Evolutionary conservation across 1,284 basidiomycete species (phyloP), one percentile per base, ranked within the genome.

Genomic region (Boletus nobilissimus): DNA sequence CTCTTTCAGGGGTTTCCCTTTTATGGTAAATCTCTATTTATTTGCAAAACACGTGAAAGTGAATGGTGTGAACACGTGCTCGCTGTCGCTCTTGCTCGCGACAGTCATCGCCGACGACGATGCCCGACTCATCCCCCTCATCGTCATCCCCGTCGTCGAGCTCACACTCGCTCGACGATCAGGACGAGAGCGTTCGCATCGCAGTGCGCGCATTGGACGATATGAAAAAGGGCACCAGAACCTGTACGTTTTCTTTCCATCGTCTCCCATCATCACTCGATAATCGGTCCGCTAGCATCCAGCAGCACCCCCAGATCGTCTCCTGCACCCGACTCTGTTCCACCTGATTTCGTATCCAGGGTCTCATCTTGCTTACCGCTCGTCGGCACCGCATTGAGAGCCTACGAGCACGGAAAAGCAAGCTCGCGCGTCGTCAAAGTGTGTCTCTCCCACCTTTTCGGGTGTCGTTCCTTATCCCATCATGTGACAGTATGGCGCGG

Each of bases 401-500:
- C 87, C 16, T 91, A 92, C 77, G 90, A 90, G 74, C 84, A 88
- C 7, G 88, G 88, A 70, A 91, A 91, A 81, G 89, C 88, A 36
- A 87, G 84, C 74, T 90, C 89, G 72, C 85, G 89, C 63, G 89
- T 91, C 46, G 90, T 91, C 82, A 90, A 91, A 83, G 90, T 86
- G 11, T 19, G 79, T 7, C n/a, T 46, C 34, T 75, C 16, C 18
- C n/a, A 9, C 39, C 5, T 34, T 40, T 4, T 36, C 24, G n/a
- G 43, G 46, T 32, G 11, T 18, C n/a, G 54, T 18, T 57, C 54
- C 60, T 62, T 62, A 62, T 36, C 60, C 14, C 54, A 48, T 24
- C 48, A 5, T 39, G 22, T 54, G n/a, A 26, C 80, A 96, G 95
- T 97, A 96, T 84, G 95, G 96, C 75, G 96, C 95, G 34, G 94